Percentiles rank a stretch among this genome's conserved stretches.
These are phyloP conservation scores for Plantago major DNA, from an alignment of 257 asterid species.

Conservation along the genomic window DNA sequence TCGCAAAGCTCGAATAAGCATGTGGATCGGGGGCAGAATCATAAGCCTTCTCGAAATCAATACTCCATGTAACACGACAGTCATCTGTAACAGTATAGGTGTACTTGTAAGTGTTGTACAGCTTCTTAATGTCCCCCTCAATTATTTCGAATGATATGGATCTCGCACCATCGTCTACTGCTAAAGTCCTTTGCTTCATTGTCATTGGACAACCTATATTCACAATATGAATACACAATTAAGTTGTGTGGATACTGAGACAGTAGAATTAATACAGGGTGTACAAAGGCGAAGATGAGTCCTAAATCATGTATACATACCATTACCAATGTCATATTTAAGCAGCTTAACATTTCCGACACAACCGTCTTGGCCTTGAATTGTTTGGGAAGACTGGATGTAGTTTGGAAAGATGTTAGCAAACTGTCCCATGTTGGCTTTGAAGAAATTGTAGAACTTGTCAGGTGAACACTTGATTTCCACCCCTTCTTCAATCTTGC, in stretches of 20 bases:
- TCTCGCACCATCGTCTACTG: slow-evolving; percentile 18
- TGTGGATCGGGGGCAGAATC: too few relatives aligned
- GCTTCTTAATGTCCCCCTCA: slow-evolving; percentile 20
- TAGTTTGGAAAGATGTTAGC: slow-evolving; percentile 1
- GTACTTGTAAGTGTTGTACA: slow-evolving; percentile 22
- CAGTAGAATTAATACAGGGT: too few relatives aligned
- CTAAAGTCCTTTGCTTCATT: slow-evolving; percentile 12
- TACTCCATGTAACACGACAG: slow-evolving; percentile 15
- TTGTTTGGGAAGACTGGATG: slow-evolving; percentile 1
- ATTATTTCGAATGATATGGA: slow-evolving; percentile 2
- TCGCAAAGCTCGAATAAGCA: too few relatives aligned
- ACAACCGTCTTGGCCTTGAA: slow-evolving; percentile 12
- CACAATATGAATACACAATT: too few relatives aligned
- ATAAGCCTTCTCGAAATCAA: slow-evolving; percentile 18
- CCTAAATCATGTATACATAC: not conserved
- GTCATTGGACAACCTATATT: not conserved
- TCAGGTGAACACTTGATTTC: slow-evolving; percentile 8
- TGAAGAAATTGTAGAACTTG: slow-evolving; percentile 16
- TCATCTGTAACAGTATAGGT: slow-evolving; percentile 22
- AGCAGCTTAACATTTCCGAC: slow-evolving; percentile 12
- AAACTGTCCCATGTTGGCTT: not conserved
- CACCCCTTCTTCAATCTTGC: too few relatives aligned
- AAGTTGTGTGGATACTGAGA: too few relatives aligned
- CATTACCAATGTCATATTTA: slow-evolving; percentile 13
- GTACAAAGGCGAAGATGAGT: not conserved